Base-by-base conservation (phyloP, 73 alveolate genomes). In the Stentor roeselii region DNA sequence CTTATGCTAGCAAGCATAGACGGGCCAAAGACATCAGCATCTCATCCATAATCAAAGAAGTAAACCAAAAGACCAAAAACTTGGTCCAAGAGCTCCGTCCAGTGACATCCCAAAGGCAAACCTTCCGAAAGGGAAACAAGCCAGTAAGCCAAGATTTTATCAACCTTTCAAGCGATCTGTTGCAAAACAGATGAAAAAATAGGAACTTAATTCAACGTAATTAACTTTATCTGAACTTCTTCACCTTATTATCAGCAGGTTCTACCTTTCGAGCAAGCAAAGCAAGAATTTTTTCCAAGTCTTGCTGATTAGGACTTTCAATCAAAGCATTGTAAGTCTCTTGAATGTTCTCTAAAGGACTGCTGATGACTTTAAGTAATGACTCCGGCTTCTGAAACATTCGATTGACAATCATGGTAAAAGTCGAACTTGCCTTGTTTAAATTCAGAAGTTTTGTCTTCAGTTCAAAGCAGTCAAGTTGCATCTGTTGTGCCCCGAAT, bases 401-500 rank as follows among this genome's bases (percentile, higher is more conserved):
- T 36, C 60, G 78, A 32, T 86, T 82, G 1, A 86, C 85, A 2
- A 80, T 30, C 1, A 50, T 35, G 35, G 30, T 82, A 40, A 39
- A 76, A 2, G 59, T 83, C 76, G 37, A 36, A 36, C 27, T 77
- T 37, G 32, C 74, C 40, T 76, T 60, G 21, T 84, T 30, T 2
- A 86, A 34, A 3, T 35, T 58, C 75, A 60, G 35, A 3, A 86
- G 60, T 6, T 41, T 83, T 3, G 74, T 50, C 59, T 82, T 82
- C 0, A 75, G 78, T 36, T 82, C 92, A 31, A 60, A 38, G 32
- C 87, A 32, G 36, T 87, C 92, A 0, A 87, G 83, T 42, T 32
- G 77, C 76, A 42, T 39, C 58, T 87, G 86, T 50, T 87, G 86
- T 14, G 92, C 87, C 27, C 89, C 82, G 1, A 37, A 58, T 50